Conservation (phyloP, 2,329 filamentous ascomycete species). For the Beauveria sp. region DNA sequence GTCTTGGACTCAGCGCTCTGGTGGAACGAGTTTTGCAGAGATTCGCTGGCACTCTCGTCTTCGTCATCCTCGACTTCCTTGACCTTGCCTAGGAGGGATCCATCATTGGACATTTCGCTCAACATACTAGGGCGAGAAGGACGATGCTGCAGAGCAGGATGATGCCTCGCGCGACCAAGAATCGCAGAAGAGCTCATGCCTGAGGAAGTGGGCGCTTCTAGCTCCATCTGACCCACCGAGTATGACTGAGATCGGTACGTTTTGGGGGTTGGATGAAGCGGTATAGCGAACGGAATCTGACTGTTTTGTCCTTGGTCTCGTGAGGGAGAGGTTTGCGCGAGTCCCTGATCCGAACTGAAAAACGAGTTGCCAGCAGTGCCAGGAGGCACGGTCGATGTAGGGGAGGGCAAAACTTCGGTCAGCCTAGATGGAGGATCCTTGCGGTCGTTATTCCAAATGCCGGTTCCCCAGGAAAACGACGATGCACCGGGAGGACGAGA, state of each 20-base stretch:
- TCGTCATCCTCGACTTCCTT: constrained; percentile 63
- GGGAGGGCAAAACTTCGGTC: constrained; percentile 67
- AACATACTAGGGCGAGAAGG: constrained; percentile 73
- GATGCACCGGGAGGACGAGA: constrained; percentile 41
- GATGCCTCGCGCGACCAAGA: constrained; percentile 50
- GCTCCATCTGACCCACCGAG: constrained; percentile 83
- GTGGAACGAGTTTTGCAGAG: constrained; percentile 39
- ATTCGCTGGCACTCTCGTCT: constrained; percentile 48
- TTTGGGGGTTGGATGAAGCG: constrained; percentile 83
- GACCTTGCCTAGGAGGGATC: constrained; percentile 56
- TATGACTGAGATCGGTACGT: constrained; percentile 94
- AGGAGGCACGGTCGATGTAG: constrained; percentile 53
- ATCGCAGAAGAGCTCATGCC: constrained; percentile 40
- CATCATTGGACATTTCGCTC: constrained; percentile 62
- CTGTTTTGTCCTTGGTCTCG: constrained; percentile 47
- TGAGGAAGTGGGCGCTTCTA: constrained; percentile 43
- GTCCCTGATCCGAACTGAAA: constrained; percentile 37
- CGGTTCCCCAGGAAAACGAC: constrained; percentile 65
- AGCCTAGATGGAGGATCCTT: constrained; percentile 71
- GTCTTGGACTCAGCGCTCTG: constrained; percentile 53
- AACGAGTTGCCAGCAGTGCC: constrained; percentile 38
- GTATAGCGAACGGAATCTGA: constrained; percentile 80
- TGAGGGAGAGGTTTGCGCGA: constrained; percentile 43
- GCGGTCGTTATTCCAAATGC: constrained; percentile 75
- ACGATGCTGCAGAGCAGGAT: constrained; percentile 68